Evolutionary conservation across 345 rosid genomes (phyloP), one percentile per base, ranked within the genome.

Genomic region (Clausena lansium): DNA sequence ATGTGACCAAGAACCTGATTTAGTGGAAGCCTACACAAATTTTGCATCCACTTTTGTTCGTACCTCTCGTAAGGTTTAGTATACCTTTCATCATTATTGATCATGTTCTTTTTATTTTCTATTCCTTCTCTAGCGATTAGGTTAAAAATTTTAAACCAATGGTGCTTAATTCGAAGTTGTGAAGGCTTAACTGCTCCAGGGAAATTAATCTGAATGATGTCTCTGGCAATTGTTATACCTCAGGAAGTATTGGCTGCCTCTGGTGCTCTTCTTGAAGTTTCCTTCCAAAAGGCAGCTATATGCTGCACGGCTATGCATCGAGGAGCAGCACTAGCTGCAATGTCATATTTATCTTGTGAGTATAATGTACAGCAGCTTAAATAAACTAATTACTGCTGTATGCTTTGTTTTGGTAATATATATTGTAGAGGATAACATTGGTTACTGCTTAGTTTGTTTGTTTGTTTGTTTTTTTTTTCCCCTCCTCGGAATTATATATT

Each of bases 251-350:
- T 95, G 84, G 92, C 91, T 77, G 86, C 88, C 68, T 92, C 88
- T 64, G 98, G 92, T 77, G 82, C 91, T 25, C 88, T 91, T 79
- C 92, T 95, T 75, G 98, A 95, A 84, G 85, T 86, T 81, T 93
- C 98, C 77, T 92, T 95, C 85, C 98, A 95, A 81, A 95, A 92
- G 90, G 98, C 98, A 39, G 99, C 99, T 72, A 92, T 95, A 84
- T 91, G 96, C 85, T 92, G 97, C 86, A 93, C 98, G 24, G 99
- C 98, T n/a, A 95, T 95, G 98, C 99, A 95, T 82, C 91, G 99
- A 70, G 98, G 94, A 75, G 98, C 99, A 62, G 97, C 99, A 61
- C 86, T 95, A 76, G 96, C 93, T 36, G 98, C 99, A 82, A 90
- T 95, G 94, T 95, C 99, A 39, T 92, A 93, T 83, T 86, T 95